Evolutionary conservation across 139 green algal species (phyloP), one percentile per base, ranked within the genome.

Genomic region (Prasinococcaceae sp.): DNA sequence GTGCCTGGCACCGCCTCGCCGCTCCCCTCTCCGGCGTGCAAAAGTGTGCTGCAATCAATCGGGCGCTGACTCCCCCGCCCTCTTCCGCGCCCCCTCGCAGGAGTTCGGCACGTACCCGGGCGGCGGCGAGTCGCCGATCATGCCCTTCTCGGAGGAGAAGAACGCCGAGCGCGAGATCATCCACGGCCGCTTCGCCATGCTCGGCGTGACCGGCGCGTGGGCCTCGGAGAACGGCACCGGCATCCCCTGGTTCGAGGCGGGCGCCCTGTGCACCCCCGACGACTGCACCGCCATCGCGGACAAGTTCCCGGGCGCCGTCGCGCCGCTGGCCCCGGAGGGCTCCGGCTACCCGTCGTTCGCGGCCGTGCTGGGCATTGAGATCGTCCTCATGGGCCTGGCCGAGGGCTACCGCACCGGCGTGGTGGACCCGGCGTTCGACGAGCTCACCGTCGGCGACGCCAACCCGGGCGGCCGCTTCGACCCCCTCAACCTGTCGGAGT

Each of bases 341-440:
- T 20, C 12, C 33, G 33, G 33, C 33, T 41, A 20, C 33, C 33
- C 33, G 64, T 61, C 50, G 8, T 74, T 73, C 53, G 28, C 62
- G 22, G 40, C 60, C 4, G 42, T 65, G 14, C 29, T 73, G 25
- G 45, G 23, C 68, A 60, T 37, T 44, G 77, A 88, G 77, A 69
- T 85, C n/a, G 49, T 86, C 10, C 60, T 86, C n/a, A 81, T 82
- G 68, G 71, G 75, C 39, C 74, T 77, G 62, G 76, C 68, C 53
- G 79, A 88, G 75, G 65, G 54, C 36, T 85, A 81, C 75, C 68
- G 79, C 33, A 61, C 53, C 20, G 53, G 53, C 39, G 22, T 61
- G 26, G 25, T 44, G 6, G 53, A 52, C 53, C 23, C 28, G 10
- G 40, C 26, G 25, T 52, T 61, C 29, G 37, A 48, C 35, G 53